These are phyloP conservation scores for Pythium folliculosum DNA, from an alignment of 352 stramenopile species.

Conservation along the genomic window DNA sequence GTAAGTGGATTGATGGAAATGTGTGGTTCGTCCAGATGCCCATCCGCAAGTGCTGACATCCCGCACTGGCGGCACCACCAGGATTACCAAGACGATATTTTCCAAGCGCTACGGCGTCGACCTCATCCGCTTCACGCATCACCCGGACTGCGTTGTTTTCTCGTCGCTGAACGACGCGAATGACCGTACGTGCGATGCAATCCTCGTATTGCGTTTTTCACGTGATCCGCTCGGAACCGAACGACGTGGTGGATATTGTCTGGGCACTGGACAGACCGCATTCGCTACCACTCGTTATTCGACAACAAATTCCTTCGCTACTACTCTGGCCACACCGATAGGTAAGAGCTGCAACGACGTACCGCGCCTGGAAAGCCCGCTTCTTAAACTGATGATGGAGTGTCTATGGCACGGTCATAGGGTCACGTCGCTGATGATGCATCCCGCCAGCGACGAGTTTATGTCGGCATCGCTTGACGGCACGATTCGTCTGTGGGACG, in stretches of 20 bases:
- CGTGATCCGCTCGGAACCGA: background rate
- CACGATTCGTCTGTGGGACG: conserved; percentile 80
- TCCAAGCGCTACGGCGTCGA: conserved; percentile 85
- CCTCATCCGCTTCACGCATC: conserved; percentile 78
- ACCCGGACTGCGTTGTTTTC: conserved; percentile 86
- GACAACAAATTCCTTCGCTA: conserved; percentile 91
- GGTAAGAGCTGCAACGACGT: conserved; percentile 27
- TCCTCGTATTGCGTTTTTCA: background rate
- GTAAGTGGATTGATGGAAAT: conserved; percentile 37
- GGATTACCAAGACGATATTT: conserved; percentile 84
- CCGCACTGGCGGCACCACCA: conserved; percentile 18
- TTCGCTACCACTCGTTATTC: conserved; percentile 88
- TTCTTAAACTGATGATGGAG: too few relatives aligned
- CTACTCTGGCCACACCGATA: conserved; percentile 76
- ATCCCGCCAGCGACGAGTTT: conserved; percentile 84
- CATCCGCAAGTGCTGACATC: too few relatives aligned
- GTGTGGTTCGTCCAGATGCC: too few relatives aligned
- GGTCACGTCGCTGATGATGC: conserved; percentile 86
- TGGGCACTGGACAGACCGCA: conserved; percentile 46
- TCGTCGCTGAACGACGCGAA: conserved; percentile 74
- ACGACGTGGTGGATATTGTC: background rate
- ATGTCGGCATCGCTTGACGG: conserved; percentile 79
- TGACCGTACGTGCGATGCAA: conserved; percentile 50
- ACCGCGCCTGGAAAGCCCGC: too few relatives aligned
- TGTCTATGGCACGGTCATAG: conserved; percentile 23